These are phyloP conservation scores for Rhodotorula glutinis DNA, from an alignment of 1,284 basidiomycete genomes.

Conservation along the genomic window DNA sequence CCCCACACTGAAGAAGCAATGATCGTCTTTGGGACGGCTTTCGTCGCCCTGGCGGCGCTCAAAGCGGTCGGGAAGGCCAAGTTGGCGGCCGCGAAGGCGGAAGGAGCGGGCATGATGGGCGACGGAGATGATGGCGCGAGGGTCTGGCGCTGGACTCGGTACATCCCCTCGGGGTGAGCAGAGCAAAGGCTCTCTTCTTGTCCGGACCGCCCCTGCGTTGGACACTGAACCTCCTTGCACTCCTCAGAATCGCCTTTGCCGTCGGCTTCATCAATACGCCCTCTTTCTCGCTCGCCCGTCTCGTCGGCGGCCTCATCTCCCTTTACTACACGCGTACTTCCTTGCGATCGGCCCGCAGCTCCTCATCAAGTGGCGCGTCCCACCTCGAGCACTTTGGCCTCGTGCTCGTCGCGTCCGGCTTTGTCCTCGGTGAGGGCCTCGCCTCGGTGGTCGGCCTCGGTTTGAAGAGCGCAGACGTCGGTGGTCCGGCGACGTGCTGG, in stretches of 20 bases:
- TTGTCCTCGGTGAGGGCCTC: constrained; percentile 88
- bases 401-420: constrained; percentile 87
- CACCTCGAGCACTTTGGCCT: constrained; percentile 60
- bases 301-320: constrained; percentile 84
- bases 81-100: constrained; percentile 37
- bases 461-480: constrained; percentile 69
- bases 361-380: constrained; percentile 45
- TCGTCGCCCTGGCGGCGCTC: constrained; percentile 63
- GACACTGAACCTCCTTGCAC: too few relatives aligned
- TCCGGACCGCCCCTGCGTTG: too few relatives aligned
- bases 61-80: constrained; percentile 59
- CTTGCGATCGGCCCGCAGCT: background rate
- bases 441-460: constrained; percentile 76
- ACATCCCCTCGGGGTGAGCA: constrained; percentile 77
- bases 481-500: constrained; percentile 68
- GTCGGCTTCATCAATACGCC: constrained; percentile 86
- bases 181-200: too few relatives aligned
- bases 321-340: constrained; percentile 56
- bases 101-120: constrained; percentile 3
- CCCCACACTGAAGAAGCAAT: constrained; percentile 74
- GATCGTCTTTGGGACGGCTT: constrained; percentile 68
- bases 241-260: constrained; percentile 52
- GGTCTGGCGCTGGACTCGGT: constrained; percentile 58
- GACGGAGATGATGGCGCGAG: constrained; percentile 42
- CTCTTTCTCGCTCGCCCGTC: constrained; percentile 84